phyloP scores from a whole-genome alignment of 2,329 filamentous ascomycete species.

The Colletotrichum coccodes region DNA sequence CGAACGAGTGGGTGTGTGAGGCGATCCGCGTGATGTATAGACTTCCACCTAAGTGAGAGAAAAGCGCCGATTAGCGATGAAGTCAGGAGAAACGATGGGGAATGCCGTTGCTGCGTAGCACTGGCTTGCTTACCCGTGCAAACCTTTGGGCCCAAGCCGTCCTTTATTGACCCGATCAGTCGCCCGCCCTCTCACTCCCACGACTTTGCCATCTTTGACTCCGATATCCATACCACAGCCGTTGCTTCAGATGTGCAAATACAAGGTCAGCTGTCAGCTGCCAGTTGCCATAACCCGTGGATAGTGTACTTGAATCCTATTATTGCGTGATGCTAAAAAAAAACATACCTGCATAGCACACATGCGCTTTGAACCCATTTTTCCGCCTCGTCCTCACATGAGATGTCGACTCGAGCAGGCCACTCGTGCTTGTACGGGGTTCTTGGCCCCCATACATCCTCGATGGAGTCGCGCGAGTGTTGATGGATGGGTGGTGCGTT shows the following conservation, averaged over 20 bases:
- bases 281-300: background rate
- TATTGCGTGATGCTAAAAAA: no score
- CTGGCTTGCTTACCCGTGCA: constrained; percentile 40
- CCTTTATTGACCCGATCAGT: constrained; percentile 47
- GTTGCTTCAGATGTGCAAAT: constrained; percentile 38
- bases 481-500: background rate
- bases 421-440: constrained; percentile 47
- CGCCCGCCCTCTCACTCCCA: constrained; percentile 46
- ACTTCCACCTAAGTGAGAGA: constrained; percentile 38
- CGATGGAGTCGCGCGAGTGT: constrained; percentile 40
- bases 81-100: background rate
- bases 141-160: constrained; percentile 45
- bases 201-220: constrained; percentile 46
- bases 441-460: constrained; percentile 44
- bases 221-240: constrained; percentile 48
- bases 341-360: constrained; percentile 40
- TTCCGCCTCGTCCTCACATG: constrained; percentile 44
- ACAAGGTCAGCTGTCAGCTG: background rate
- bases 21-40: constrained; percentile 41
- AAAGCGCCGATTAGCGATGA: background rate
- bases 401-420: constrained; percentile 43
- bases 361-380: constrained; percentile 51
- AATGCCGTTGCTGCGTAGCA: background rate
- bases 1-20: constrained; percentile 45
- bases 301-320: no score